phyloP scores from a whole-genome alignment of 2,329 filamentous ascomycete genomes.

The Zymoseptoria crescenta region DNA sequence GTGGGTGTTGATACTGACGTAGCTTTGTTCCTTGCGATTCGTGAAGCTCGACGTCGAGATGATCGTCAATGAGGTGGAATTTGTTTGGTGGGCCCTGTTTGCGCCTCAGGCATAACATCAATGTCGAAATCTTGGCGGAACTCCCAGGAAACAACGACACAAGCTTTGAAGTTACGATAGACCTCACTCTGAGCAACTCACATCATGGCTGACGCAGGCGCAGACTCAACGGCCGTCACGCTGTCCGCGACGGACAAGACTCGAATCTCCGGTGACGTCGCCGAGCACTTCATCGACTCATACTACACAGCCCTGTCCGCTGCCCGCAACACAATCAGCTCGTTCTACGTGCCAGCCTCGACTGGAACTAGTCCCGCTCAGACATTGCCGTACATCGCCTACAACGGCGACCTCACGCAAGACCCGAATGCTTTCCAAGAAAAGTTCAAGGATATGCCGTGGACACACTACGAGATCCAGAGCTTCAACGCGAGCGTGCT shows the following conservation, averaged over 20 bases:
- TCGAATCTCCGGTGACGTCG: slow-evolving; percentile 45
- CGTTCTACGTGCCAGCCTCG: slow-evolving; percentile 61
- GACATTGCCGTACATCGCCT: slow-evolving; percentile 58
- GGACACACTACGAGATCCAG: slow-evolving; percentile 63
- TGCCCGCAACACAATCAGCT: slow-evolving; percentile 47
- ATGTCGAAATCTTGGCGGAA: neutral
- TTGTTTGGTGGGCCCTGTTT: slow-evolving; percentile 1
- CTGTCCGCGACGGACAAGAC: slow-evolving; percentile 26
- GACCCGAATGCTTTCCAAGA: slow-evolving; percentile 58
- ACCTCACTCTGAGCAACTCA: neutral
- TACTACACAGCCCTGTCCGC: slow-evolving; percentile 70
- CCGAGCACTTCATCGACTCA: slow-evolving; percentile 61
- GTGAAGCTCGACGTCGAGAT: neutral
- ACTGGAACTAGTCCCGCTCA: slow-evolving; percentile 43
- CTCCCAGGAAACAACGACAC: neutral
- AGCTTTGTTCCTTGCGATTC: neutral
- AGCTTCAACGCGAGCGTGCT: slow-evolving; percentile 70
- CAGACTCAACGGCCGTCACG: slow-evolving; percentile 13
- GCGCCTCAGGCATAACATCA: neutral
- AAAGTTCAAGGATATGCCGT: slow-evolving; percentile 55
- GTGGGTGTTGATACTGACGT: too few species aligned
- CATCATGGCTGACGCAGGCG: neutral
- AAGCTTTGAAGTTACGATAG: neutral
- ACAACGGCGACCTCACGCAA: slow-evolving; percentile 65
- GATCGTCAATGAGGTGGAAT: slow-evolving; percentile 3